Conservation (phyloP, 2,329 filamentous ascomycete species). For the Coniella lustricola region DNA sequence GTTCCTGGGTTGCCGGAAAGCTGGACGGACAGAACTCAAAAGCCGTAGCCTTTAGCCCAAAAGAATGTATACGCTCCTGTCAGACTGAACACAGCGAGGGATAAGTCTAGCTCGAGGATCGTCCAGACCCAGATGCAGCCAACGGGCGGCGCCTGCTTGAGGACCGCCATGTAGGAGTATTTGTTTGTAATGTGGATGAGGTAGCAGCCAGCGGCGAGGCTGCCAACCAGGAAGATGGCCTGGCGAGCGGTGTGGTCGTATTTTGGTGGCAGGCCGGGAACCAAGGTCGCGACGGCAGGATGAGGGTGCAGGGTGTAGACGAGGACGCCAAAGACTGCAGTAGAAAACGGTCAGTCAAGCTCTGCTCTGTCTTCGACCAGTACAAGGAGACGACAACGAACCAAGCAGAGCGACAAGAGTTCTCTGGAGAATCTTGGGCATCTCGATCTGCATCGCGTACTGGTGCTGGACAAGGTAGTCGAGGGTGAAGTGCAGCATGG, state of each 20-base stretch:
- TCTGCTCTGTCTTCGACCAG: conserved; percentile 4
- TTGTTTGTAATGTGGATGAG: conserved; percentile 76
- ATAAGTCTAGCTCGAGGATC: conserved; percentile 75
- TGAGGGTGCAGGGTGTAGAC: conserved; percentile 53
- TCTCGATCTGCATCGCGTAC: conserved; percentile 61
- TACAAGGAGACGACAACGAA: conserved; percentile 27
- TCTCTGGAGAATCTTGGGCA: conserved; percentile 46
- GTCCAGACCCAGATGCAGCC: conserved; percentile 92
- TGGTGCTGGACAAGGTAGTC: conserved; percentile 75
- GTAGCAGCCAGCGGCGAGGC: conserved; percentile 63
- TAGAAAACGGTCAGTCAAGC: conserved; percentile 12
- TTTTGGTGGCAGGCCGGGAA: conserved; percentile 41
- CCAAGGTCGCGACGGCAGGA: conserved; percentile 37
- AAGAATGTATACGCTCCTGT: conserved; percentile 37
- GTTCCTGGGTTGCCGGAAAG: no score
- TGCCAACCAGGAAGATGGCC: conserved; percentile 55
- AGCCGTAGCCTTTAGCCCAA: conserved; percentile 40
- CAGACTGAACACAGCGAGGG: conserved; percentile 54
- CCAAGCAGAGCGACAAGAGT: conserved; percentile 46
- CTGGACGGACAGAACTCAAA: no score
- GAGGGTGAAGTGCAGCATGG: conserved; percentile 69
- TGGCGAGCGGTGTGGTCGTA: conserved; percentile 47
- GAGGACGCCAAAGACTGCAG: conserved; percentile 42
- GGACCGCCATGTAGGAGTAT: conserved; percentile 74
- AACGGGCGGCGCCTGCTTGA: conserved; percentile 85